phyloP scores from a whole-genome alignment of 768 basidiomycete species.

The Roridomyces roridus region DNA sequence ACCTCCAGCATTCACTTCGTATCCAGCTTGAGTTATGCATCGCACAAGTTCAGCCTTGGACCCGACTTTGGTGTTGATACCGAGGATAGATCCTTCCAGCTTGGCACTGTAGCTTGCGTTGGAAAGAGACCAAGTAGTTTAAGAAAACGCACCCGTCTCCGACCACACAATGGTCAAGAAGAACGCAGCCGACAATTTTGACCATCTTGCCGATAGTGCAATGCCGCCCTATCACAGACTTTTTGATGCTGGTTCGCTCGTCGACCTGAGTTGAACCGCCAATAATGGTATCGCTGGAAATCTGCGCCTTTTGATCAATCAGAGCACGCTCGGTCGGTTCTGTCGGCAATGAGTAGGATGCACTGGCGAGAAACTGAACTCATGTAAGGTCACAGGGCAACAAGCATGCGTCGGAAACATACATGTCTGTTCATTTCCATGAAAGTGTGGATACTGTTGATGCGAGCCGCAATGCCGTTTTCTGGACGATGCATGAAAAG shows the following conservation, averaged over 20 bases:
- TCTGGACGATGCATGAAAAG: slow-evolving; percentile 61
- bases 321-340: slow-evolving; percentile 68
- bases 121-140: not conserved
- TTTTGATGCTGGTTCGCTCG: slow-evolving; percentile 82
- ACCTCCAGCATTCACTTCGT: slow-evolving; percentile 74
- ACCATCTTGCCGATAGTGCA: slow-evolving; percentile 85
- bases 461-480: slow-evolving; percentile 66
- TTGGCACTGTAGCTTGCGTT: slow-evolving; percentile 59
- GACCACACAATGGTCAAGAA: slow-evolving; percentile 89
- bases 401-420: slow-evolving; percentile 11
- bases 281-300: slow-evolving; percentile 82
- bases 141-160: slow-evolving; percentile 76
- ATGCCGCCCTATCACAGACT: slow-evolving; percentile 80
- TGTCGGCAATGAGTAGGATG: slow-evolving; percentile 59
- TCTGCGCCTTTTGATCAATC: slow-evolving; percentile 83
- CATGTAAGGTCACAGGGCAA: slow-evolving; percentile 6
- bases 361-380: slow-evolving; percentile 56
- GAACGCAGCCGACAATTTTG: slow-evolving; percentile 81
- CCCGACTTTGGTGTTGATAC: slow-evolving; percentile 76
- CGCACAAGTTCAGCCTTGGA: slow-evolving; percentile 68
- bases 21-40: slow-evolving; percentile 80
- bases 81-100: slow-evolving; percentile 78
- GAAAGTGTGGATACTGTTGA: slow-evolving; percentile 79
- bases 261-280: slow-evolving; percentile 84
- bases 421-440: slow-evolving; percentile 85